Percentiles rank a stretch among this genome's conserved stretches.
Conservation (phyloP, 73 alveolate species). For the Stentor coeruleus region DNA sequence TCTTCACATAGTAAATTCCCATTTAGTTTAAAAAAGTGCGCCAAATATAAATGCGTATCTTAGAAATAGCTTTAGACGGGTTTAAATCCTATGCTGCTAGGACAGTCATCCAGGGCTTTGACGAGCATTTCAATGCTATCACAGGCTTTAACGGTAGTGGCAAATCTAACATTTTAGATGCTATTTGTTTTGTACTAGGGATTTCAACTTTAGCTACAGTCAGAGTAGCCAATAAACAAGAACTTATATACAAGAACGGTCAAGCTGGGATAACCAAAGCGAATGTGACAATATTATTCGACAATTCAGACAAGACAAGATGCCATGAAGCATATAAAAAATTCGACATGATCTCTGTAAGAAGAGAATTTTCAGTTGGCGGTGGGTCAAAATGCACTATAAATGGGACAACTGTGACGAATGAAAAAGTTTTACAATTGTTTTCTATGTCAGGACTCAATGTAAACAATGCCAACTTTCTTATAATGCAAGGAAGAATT, state of each 20-base stretch:
- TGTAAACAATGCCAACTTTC: conserved; percentile 97
- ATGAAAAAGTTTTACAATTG: conserved; percentile 77
- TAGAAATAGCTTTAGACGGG: conserved; percentile 83
- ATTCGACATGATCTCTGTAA: conserved; percentile 45
- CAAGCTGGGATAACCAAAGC: conserved; percentile 98
- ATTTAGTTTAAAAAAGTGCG: no score
- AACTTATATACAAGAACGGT: conserved; percentile 97
- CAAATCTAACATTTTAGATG: conserved; percentile 96
- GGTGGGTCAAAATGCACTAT: conserved; percentile 84
- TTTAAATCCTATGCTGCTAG: conserved; percentile 87
- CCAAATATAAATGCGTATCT: conserved; percentile 71
- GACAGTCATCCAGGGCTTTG: conserved; percentile 84
- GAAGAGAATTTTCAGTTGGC: conserved; percentile 43
- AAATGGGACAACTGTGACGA: conserved; percentile 79
- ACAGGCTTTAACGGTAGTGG: conserved; percentile 99
- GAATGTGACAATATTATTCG: conserved; percentile 93
- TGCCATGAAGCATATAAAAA: conserved; percentile 69
- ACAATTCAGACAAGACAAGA: conserved; percentile 82
- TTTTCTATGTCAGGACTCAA: conserved; percentile 86
- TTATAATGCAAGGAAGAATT: conserved; percentile 98
- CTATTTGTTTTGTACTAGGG: conserved; percentile 92
- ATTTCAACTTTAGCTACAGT: conserved; percentile 73
- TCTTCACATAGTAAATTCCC: no score
- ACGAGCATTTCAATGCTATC: conserved; percentile 97
- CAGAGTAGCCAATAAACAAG: conserved; percentile 92